Percentiles rank a stretch among this genome's conserved stretches.
Evolutionary conservation across 1,284 basidiomycete genomes (phyloP).

Genomic region (Pulchroboletus neoregius): DNA sequence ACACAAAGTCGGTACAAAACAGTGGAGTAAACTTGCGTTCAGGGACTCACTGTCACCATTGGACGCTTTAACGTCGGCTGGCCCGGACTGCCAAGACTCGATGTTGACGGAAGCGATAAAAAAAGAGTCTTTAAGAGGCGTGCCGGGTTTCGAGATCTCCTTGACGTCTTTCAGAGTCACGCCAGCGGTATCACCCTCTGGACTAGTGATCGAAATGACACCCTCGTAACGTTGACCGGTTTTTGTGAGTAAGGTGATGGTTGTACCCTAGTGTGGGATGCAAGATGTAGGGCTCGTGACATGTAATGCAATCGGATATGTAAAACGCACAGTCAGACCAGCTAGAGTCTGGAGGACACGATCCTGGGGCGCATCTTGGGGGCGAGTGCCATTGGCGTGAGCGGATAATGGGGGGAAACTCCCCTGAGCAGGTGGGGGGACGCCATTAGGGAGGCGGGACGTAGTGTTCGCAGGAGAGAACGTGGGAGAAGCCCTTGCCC

Average conservation of each 20-base stretch:
- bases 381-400: constrained; percentile 46
- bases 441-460: constrained; percentile 47
- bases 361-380: constrained; percentile 46
- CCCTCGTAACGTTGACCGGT: constrained; percentile 67
- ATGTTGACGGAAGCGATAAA: constrained; percentile 71
- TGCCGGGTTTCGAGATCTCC: constrained; percentile 58
- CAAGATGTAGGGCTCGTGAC: constrained; percentile 21
- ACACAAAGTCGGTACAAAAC: too few relatives aligned
- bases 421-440: constrained; percentile 35
- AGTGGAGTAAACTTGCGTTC: too few relatives aligned
- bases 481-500: constrained; percentile 60
- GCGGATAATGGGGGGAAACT: constrained; percentile 48
- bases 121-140: constrained; percentile 61
- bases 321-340: constrained; percentile 58
- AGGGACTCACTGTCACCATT: constrained; percentile 63
- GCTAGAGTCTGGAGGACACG: constrained; percentile 56
- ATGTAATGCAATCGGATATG: constrained; percentile 12
- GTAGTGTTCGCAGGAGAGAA: constrained; percentile 53
- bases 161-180: constrained; percentile 73
- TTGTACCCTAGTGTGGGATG: constrained; percentile 53
- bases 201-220: constrained; percentile 55
- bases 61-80: constrained; percentile 59
- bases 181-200: constrained; percentile 64
- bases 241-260: constrained; percentile 67
- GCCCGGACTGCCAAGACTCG: constrained; percentile 67